Conservation (phyloP, 768 basidiomycete species). For the Mycena capillaripes region DNA sequence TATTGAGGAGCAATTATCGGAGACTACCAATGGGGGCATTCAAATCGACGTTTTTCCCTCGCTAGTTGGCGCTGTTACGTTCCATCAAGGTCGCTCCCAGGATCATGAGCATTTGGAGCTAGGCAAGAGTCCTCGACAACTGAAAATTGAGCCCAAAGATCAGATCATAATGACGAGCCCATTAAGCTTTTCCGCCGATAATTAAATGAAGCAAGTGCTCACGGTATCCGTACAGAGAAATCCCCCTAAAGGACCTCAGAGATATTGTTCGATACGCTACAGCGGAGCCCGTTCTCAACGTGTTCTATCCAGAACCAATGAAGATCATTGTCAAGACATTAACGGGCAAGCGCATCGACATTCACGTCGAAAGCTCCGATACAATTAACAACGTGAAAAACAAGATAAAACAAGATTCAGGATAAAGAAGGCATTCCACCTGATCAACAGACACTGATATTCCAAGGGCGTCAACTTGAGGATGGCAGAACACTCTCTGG, state of each 20-base stretch:
- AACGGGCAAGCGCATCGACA: neutral
- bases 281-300: neutral
- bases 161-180: constrained; percentile 3
- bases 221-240: neutral
- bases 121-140: neutral
- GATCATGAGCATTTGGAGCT: neutral
- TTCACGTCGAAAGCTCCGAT: neutral
- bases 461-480: neutral
- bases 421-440: neutral
- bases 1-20: constrained; percentile 1
- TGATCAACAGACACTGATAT: neutral
- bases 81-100: no score
- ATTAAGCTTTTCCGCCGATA: neutral
- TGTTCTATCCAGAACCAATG: neutral
- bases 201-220: neutral
- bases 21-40: neutral
- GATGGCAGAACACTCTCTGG: neutral
- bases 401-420: neutral
- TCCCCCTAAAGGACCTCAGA: neutral
- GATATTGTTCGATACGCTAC: neutral
- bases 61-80: neutral
- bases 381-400: neutral
- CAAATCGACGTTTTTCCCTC: constrained; percentile 8
- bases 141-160: neutral
- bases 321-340: neutral